A percentile compares a stretch with the other conserved stretches of the same genome.
These are phyloP conservation scores for Geotrichum cucujoidarum DNA, from an alignment of 1,139 yeast genomes.

Conservation along the genomic window DNA sequence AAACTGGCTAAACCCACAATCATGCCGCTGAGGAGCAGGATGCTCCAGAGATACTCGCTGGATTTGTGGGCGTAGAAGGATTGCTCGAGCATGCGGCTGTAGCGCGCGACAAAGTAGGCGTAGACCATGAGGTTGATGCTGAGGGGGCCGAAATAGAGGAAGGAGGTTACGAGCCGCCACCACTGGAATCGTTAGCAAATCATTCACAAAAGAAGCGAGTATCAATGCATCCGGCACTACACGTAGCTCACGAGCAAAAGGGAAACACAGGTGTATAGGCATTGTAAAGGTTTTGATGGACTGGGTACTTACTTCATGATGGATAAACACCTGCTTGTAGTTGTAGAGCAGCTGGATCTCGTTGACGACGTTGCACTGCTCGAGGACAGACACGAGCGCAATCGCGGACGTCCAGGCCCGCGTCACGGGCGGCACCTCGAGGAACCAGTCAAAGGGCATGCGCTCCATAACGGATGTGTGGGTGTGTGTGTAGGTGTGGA, in stretches of 20 bases:
- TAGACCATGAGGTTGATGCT: conserved; percentile 38
- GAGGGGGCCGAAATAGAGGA: conserved; percentile 42
- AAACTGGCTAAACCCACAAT: conserved; percentile 6
- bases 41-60: conserved; percentile 14
- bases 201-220: too few relatives aligned
- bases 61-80: conserved; percentile 24
- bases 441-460: conserved; percentile 33
- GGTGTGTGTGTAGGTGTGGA: background rate
- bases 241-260: background rate
- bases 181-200: conserved; percentile 28
- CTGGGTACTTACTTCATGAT: conserved; percentile 31
- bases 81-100: conserved; percentile 43
- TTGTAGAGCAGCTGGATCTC: conserved; percentile 27
- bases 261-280: background rate
- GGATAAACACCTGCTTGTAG: conserved; percentile 24
- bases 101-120: conserved; percentile 39
- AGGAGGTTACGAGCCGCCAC: conserved; percentile 44
- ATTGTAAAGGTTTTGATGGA: too few relatives aligned
- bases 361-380: conserved; percentile 33
- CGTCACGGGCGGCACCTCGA: conserved; percentile 34
- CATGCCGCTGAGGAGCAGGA: conserved; percentile 9
- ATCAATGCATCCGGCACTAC: too few relatives aligned
- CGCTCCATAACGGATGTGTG: conserved; percentile 25
- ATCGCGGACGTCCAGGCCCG: conserved; percentile 33
- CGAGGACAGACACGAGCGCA: conserved; percentile 33